Conservation (phyloP, 202 grass and related monocot species). For the Brachypodium distachyon region DNA sequence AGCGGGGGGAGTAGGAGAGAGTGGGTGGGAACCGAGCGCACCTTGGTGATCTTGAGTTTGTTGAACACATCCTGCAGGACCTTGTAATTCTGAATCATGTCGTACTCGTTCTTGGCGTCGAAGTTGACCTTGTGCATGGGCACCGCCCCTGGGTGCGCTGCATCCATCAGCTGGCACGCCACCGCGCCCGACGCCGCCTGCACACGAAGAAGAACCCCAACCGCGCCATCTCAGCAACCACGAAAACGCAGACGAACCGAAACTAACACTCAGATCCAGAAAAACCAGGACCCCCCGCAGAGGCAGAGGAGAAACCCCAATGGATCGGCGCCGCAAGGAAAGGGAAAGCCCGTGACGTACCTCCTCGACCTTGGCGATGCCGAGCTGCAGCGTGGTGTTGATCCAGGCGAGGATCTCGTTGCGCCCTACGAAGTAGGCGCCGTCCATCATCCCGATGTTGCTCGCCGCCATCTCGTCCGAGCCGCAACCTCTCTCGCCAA, state of each 20-base stretch:
- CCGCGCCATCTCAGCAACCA: neutral
- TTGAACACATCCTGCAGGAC: constrained; percentile 98
- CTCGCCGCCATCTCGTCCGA: constrained; percentile 42
- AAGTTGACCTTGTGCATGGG: constrained; percentile 99
- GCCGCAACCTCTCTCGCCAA: neutral
- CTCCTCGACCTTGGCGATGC: constrained; percentile 93
- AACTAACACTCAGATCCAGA: neutral
- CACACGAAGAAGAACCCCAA: neutral
- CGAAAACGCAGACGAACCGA: neutral
- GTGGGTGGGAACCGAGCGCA: neutral
- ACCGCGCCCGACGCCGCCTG: constrained; percentile 89
- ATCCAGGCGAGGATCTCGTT: constrained; percentile 97
- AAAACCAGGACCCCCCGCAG: neutral
- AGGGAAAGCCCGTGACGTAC: neutral
- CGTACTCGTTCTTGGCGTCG: constrained; percentile 93
- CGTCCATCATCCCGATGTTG: constrained; percentile 95
- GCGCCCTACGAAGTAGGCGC: constrained; percentile 91
- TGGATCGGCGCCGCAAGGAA: neutral
- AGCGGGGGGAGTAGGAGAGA: neutral
- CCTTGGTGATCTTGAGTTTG: constrained; percentile 97
- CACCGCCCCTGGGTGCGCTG: constrained; percentile 73
- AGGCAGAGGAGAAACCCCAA: neutral
- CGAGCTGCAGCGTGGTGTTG: constrained; percentile 89
- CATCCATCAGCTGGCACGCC: constrained; percentile 90
- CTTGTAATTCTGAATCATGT: constrained; percentile 99